A percentile compares a stretch with the other conserved stretches of the same genome.
Conservation (phyloP, 176 grass and related monocot species). For the Guadua angustifolia region DNA sequence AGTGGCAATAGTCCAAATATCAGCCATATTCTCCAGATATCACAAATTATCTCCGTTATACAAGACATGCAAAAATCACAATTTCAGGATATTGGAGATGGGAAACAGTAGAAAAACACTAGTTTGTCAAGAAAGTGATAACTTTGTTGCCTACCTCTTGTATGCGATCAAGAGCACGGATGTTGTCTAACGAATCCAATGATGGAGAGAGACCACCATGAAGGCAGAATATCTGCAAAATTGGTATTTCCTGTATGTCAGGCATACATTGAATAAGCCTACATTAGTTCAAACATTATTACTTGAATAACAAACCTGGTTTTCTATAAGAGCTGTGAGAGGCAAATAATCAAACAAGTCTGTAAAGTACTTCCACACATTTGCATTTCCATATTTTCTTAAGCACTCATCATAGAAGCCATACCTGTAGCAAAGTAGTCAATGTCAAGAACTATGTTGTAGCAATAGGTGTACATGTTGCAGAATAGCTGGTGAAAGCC, state of each 20-base stretch:
- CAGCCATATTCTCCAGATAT: not conserved
- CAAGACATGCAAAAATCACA: not conserved
- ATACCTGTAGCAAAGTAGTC: slow-evolving; percentile 65
- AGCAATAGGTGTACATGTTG: slow-evolving; percentile 6
- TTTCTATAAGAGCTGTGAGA: slow-evolving; percentile 98
- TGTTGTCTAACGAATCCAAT: slow-evolving; percentile 94
- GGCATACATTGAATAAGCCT: slow-evolving; percentile 31
- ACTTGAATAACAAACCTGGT: slow-evolving; percentile 63
- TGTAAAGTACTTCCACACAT: slow-evolving; percentile 99
- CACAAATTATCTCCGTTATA: not conserved
- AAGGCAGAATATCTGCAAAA: slow-evolving; percentile 86
- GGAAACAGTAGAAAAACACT: not conserved
- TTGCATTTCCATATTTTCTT: slow-evolving; percentile 99
- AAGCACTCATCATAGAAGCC: slow-evolving; percentile 99
- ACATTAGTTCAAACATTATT: slow-evolving; percentile 25
- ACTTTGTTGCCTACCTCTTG: slow-evolving; percentile 73
- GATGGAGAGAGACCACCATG: slow-evolving; percentile 99
- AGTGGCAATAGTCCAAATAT: not conserved
- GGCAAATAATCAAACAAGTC: slow-evolving; percentile 98
- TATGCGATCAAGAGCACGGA: slow-evolving; percentile 94
- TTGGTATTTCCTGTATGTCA: slow-evolving; percentile 24
- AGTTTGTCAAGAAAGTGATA: not conserved
- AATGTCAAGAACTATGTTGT: slow-evolving; percentile 15
- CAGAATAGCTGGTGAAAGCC: not conserved
- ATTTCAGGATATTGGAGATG: not conserved